Conservation (phyloP, 768 basidiomycete species). For the Russula compacta region DNA sequence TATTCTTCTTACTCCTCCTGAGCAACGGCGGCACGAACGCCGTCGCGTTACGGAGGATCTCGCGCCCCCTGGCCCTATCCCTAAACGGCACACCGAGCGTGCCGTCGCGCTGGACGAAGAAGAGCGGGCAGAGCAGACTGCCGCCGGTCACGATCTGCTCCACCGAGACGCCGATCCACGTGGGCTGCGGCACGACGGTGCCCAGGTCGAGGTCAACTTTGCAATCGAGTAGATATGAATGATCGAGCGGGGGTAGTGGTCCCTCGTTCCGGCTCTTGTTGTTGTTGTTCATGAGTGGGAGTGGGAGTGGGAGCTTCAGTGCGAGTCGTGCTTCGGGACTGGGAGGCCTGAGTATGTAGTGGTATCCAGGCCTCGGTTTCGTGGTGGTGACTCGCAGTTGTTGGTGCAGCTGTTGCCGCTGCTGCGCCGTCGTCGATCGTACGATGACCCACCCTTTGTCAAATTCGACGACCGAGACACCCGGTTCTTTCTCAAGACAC, state of each 20-base stretch:
- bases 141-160: not conserved
- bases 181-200: constrained; percentile 9
- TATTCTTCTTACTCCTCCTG: not conserved
- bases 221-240: not conserved
- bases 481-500: not conserved
- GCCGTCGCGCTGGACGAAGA: constrained; percentile 3
- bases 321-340: not conserved
- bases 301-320: not conserved
- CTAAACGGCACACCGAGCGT: constrained; percentile 3
- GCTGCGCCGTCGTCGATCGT: not conserved
- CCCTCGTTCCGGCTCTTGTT: not conserved
- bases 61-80: not conserved
- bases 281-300: not conserved
- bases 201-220: not conserved
- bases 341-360: not conserved
- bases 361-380: not conserved
- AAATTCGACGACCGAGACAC: not conserved
- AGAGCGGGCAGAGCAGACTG: not conserved
- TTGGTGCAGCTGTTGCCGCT: too few species aligned
- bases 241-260: not conserved
- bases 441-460: not conserved
- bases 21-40: not conserved
- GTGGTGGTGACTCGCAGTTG: not conserved
- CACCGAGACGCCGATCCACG: not conserved
- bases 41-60: not conserved